Conservation (phyloP, 345 rosid species). For the Toxicodendron radicans region DNA sequence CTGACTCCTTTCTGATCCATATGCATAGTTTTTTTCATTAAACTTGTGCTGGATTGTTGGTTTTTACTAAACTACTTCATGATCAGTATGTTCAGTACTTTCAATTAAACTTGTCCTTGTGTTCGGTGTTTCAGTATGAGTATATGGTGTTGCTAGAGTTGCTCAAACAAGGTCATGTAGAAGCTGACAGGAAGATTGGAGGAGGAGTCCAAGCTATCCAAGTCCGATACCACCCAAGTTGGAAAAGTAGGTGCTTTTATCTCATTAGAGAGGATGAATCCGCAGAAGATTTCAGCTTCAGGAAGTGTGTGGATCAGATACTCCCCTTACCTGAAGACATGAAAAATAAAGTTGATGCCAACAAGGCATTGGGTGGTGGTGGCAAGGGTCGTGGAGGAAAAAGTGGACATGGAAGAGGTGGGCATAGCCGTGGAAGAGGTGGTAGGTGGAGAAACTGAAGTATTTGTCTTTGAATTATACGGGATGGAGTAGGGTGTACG, state of each 20-base stretch:
- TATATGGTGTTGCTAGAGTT: constrained; percentile 65
- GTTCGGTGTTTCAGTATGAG: constrained; percentile 62
- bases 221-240: constrained; percentile 70
- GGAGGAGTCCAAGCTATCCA: constrained; percentile 70
- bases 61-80: constrained; percentile 8
- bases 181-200: constrained; percentile 80
- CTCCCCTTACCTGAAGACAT: constrained; percentile 87
- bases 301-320: constrained; percentile 90
- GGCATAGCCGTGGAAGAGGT: constrained; percentile 47
- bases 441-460: constrained; percentile 38
- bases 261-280: constrained; percentile 69
- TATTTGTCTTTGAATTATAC: background rate
- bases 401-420: constrained; percentile 49
- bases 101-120: background rate
- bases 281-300: constrained; percentile 90
- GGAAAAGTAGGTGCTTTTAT: constrained; percentile 82
- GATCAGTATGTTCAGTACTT: background rate
- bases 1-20: background rate
- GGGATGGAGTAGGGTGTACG: background rate
- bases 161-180: constrained; percentile 80
- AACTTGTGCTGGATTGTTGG: background rate
- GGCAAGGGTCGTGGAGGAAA: constrained; percentile 54
- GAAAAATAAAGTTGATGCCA: constrained; percentile 48
- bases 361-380: constrained; percentile 42
- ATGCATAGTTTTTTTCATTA: background rate